These are phyloP conservation scores for Naematelia aurantialba DNA, from an alignment of 768 basidiomycete species.

Conservation along the genomic window DNA sequence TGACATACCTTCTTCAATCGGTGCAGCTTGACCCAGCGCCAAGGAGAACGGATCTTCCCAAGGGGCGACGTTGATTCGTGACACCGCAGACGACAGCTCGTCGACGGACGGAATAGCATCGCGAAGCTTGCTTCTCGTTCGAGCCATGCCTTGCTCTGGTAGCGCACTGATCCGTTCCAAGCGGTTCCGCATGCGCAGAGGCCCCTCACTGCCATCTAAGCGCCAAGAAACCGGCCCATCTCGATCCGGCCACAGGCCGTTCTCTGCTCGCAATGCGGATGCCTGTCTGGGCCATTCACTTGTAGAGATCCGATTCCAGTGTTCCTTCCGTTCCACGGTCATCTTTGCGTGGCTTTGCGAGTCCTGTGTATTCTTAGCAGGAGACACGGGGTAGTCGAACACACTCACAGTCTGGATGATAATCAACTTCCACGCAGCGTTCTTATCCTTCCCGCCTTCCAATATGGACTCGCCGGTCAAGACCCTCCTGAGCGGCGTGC, in stretches of 20 bases:
- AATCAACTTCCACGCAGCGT: constrained; percentile 48
- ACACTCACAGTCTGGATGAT: constrained; percentile 36
- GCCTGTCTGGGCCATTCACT: constrained; percentile 56
- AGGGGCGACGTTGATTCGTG: constrained; percentile 38
- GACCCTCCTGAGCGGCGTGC: constrained; percentile 39
- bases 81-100: constrained; percentile 46
- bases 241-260: constrained; percentile 73
- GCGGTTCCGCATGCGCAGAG: constrained; percentile 64
- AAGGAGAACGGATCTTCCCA: constrained; percentile 49
- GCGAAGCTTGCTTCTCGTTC: constrained; percentile 32
- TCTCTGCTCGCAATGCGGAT: constrained; percentile 64
- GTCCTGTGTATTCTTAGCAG: constrained; percentile 17
- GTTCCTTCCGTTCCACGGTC: constrained; percentile 61
- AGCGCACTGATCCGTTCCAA: constrained; percentile 31
- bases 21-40: constrained; percentile 36
- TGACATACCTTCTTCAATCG: constrained; percentile 32
- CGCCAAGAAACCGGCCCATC: constrained; percentile 61
- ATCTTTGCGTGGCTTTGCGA: constrained; percentile 41
- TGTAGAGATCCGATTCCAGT: constrained; percentile 60
- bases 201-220: constrained; percentile 88
- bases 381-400: neutral
- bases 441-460: constrained; percentile 49
- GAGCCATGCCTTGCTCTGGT: constrained; percentile 17
- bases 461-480: constrained; percentile 44
- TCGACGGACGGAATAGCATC: constrained; percentile 44